These are phyloP conservation scores for Linanthus parryae DNA, from an alignment of 148 eudicot species.

Conservation along the genomic window DNA sequence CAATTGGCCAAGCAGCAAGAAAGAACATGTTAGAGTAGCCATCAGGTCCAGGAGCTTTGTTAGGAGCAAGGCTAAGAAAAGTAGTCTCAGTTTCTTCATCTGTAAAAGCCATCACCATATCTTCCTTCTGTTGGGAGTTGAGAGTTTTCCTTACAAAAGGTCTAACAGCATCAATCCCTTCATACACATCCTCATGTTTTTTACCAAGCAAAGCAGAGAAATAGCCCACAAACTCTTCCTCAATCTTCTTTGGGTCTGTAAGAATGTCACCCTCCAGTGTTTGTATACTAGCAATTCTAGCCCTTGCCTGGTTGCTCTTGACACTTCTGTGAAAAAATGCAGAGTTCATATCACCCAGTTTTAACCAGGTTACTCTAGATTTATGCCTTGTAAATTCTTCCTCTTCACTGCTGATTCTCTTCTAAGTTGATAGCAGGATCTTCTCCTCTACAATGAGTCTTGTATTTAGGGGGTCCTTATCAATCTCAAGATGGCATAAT, in stretches of 20 bases:
- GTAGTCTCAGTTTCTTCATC: background rate
- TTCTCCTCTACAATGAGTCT: background rate
- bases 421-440: background rate
- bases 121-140: background rate
- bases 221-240: background rate
- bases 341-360: background rate
- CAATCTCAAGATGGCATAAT: background rate
- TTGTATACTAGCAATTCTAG: background rate
- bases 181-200: background rate
- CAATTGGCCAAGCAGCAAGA: background rate
- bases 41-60: background rate
- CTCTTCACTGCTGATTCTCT: background rate
- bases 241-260: background rate
- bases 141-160: background rate
- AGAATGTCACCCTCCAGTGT: background rate
- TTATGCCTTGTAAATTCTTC: background rate
- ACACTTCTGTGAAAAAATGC: background rate
- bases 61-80: background rate
- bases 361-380: background rate
- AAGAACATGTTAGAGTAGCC: background rate
- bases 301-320: background rate
- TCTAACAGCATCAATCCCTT: background rate
- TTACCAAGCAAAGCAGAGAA: background rate
- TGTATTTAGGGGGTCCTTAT: background rate
- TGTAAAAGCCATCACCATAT: background rate